These are phyloP conservation scores for Ophiosphaerella herpotricha DNA, from an alignment of 2,329 filamentous ascomycete species.

Conservation along the genomic window DNA sequence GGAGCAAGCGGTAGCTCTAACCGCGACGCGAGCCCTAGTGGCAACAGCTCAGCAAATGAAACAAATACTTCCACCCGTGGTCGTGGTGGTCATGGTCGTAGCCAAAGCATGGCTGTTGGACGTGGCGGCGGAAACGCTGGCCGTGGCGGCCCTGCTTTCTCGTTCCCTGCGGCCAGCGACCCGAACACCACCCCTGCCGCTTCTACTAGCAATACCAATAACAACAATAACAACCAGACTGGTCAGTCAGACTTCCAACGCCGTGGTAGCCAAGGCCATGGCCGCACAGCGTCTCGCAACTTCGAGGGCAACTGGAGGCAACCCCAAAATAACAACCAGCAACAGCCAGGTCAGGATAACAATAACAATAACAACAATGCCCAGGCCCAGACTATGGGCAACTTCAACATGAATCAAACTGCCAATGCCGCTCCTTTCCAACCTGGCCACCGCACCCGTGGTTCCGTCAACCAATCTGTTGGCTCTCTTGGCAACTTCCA, in stretches of 20 bases:
- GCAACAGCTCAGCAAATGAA: slow-evolving; percentile 37
- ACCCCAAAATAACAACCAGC: slow-evolving; percentile 60
- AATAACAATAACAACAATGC: slow-evolving; percentile 12
- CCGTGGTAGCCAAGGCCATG: slow-evolving; percentile 78
- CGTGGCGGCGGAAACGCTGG: slow-evolving; percentile 66
- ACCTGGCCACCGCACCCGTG: slow-evolving; percentile 84
- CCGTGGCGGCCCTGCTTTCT: slow-evolving; percentile 73
- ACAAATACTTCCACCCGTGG: slow-evolving; percentile 42
- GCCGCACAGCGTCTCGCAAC: slow-evolving; percentile 83
- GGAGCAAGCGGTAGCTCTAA: slow-evolving; percentile 63
- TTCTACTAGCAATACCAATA: neutral
- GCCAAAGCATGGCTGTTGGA: slow-evolving; percentile 86
- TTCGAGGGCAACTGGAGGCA: slow-evolving; percentile 99
- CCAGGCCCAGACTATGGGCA: slow-evolving; percentile 59
- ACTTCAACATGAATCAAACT: slow-evolving; percentile 73
- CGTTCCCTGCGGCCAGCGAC: slow-evolving; percentile 66
- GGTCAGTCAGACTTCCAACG: slow-evolving; percentile 69
- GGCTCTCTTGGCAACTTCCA: slow-evolving; percentile 85
- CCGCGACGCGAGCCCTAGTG: slow-evolving; percentile 62
- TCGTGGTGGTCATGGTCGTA: slow-evolving; percentile 67
- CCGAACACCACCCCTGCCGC: slow-evolving; percentile 24
- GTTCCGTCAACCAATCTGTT: slow-evolving; percentile 83
- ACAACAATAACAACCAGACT: slow-evolving; percentile 46
- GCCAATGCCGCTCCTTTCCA: slow-evolving; percentile 77
- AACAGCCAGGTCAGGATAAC: slow-evolving; percentile 53